phyloP scores from a whole-genome alignment of 78 protist species.

The Planoprotostelium fungivorum region DNA sequence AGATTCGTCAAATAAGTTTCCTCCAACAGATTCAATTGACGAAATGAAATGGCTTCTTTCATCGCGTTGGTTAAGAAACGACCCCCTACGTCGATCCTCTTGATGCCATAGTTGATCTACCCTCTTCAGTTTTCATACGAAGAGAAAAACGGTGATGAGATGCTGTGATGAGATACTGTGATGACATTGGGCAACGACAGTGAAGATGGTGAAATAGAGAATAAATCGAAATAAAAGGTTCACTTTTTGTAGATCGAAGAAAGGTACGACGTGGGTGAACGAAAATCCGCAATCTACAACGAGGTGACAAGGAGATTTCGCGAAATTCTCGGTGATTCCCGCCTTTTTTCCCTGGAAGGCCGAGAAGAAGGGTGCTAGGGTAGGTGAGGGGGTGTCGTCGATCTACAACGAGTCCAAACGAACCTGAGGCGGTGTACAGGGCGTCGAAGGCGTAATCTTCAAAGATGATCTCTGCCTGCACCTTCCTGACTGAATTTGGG shows the following conservation, averaged over 20 bases:
- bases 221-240: no score
- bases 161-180: no score
- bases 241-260: slow-evolving; percentile 15
- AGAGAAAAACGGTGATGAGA: no score
- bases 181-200: no score
- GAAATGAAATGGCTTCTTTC: slow-evolving; percentile 56
- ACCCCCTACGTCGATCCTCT: slow-evolving; percentile 71
- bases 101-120: slow-evolving; percentile 37
- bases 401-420: no score
- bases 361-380: slow-evolving; percentile 13
- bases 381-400: no score
- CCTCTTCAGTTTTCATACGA: slow-evolving; percentile 7
- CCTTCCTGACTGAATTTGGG: neutral
- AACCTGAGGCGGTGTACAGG: neutral
- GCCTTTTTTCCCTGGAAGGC: slow-evolving; percentile 9
- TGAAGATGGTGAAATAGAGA: no score
- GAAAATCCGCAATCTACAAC: slow-evolving; percentile 78
- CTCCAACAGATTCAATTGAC: slow-evolving; percentile 79
- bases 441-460: neutral
- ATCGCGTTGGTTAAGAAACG: slow-evolving; percentile 70
- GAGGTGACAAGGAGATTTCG: slow-evolving; percentile 39
- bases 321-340: neutral
- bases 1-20: slow-evolving; percentile 66
- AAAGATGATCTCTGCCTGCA: neutral
- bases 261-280: slow-evolving; percentile 49